Conservation (phyloP, 352 stramenopile genomes). For the Globisporangium irregulare region DNA sequence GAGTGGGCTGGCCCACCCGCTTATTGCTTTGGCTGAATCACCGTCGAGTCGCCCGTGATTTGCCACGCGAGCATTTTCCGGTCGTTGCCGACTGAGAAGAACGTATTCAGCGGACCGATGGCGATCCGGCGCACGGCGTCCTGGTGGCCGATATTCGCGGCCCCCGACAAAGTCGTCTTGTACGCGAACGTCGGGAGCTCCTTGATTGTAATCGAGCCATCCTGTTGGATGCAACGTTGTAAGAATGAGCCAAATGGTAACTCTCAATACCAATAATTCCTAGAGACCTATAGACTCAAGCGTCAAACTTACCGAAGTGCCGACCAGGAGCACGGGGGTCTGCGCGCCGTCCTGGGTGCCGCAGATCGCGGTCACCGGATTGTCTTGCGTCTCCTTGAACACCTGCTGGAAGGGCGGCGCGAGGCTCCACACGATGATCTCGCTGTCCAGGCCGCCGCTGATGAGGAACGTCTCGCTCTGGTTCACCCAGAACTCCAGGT, state of each 20-base stretch:
- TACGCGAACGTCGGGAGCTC: slow-evolving; percentile 84
- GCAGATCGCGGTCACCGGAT: slow-evolving; percentile 71
- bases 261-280: background rate
- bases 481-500: slow-evolving; percentile 87
- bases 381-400: slow-evolving; percentile 81
- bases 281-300: background rate
- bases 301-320: slow-evolving; percentile 47
- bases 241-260: slow-evolving; percentile 1
- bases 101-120: slow-evolving; percentile 72
- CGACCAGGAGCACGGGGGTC: slow-evolving; percentile 71
- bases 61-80: slow-evolving; percentile 85
- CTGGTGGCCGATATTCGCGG: slow-evolving; percentile 64
- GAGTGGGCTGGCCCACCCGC: slow-evolving; percentile 14
- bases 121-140: slow-evolving; percentile 78
- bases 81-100: slow-evolving; percentile 80
- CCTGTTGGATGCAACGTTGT: slow-evolving; percentile 29
- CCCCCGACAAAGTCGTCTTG: slow-evolving; percentile 66
- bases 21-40: slow-evolving; percentile 71
- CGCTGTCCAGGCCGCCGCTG: slow-evolving; percentile 70
- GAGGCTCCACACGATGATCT: slow-evolving; percentile 85
- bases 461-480: slow-evolving; percentile 85
- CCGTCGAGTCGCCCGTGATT: slow-evolving; percentile 69
- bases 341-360: slow-evolving; percentile 62
- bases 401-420: slow-evolving; percentile 72
- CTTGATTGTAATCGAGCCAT: slow-evolving; percentile 79